Percentiles rank a stretch among this genome's conserved stretches.
Conservation (phyloP, 78 protist species). For the Dictyostelium firmibasis region DNA sequence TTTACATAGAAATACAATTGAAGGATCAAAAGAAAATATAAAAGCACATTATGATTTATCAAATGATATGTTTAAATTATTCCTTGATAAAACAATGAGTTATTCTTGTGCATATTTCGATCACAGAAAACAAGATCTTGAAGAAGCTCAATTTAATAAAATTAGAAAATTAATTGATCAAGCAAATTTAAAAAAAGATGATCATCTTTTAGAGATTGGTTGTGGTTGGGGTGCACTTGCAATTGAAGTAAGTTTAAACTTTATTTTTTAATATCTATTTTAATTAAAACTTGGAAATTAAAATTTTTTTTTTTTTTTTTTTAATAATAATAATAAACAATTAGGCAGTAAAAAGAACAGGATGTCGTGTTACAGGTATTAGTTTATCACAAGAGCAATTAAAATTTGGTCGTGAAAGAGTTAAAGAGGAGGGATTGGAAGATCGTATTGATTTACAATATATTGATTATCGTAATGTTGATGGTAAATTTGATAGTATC, state of each 20-base stretch:
- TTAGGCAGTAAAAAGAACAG: conserved; percentile 57
- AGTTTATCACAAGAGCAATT: conserved; percentile 51
- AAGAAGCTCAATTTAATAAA: conserved; percentile 61
- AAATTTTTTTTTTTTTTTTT: neutral
- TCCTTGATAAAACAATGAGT: conserved; percentile 79
- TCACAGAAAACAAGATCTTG: conserved; percentile 7
- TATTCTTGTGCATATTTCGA: conserved; percentile 74
- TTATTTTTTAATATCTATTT: no score
- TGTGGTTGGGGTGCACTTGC: conserved; percentile 77
- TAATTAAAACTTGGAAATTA: no score
- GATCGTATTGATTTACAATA: neutral
- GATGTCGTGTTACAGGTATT: conserved; percentile 53
- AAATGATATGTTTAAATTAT: conserved; percentile 76
- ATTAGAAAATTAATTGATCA: conserved; percentile 56
- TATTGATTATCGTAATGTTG: conserved; percentile 31
- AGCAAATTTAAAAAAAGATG: conserved; percentile 37
- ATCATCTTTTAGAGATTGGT: conserved; percentile 78
- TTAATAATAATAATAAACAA: neutral
- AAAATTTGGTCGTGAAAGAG: neutral
- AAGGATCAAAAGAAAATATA: conserved; percentile 73
- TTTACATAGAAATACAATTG: conserved; percentile 34
- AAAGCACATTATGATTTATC: conserved; percentile 78
- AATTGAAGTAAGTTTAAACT: conserved; percentile 4
- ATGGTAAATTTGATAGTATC: conserved; percentile 50
- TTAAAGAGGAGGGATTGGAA: conserved; percentile 26